Evolutionary conservation across 139 green algal species (phyloP).

Genomic region (Pleodorina starrii): DNA sequence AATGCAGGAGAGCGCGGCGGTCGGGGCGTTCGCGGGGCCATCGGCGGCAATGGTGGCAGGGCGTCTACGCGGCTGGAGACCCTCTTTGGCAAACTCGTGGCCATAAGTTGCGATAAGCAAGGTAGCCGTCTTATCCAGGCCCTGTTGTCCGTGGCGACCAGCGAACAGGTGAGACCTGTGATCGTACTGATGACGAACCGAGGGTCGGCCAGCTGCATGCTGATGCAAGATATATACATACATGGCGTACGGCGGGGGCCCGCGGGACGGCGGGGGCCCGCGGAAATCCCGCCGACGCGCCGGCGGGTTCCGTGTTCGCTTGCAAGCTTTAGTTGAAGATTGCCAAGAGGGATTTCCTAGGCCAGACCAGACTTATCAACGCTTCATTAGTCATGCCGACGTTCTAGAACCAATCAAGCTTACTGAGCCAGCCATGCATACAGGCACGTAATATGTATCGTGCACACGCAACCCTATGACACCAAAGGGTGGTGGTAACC

Average conservation of each 20-base stretch:
- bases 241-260: too few species aligned
- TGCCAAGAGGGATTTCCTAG: background rate
- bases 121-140: slow-evolving; percentile 42
- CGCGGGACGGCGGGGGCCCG: too few species aligned
- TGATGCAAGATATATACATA: too few species aligned
- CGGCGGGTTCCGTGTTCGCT: background rate
- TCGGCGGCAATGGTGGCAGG: background rate
- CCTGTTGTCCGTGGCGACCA: slow-evolving; percentile 14
- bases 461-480: too few species aligned
- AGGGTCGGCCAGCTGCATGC: too few species aligned
- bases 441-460: background rate
- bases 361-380: background rate
- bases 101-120: slow-evolving; percentile 29
- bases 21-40: background rate
- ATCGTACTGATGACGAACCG: background rate
- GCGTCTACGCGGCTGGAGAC: slow-evolving; percentile 2
- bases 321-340: background rate
- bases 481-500: too few species aligned
- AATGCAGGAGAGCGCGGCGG: background rate
- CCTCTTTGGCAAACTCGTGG: background rate
- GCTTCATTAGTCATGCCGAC: too few species aligned
- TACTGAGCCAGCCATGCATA: background rate
- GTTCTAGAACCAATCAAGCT: too few species aligned
- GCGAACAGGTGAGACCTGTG: slow-evolving; percentile 19
- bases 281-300: too few species aligned